These are phyloP conservation scores for Fragaria iinumae DNA, from an alignment of 306 rosid genomes.

Conservation along the genomic window DNA sequence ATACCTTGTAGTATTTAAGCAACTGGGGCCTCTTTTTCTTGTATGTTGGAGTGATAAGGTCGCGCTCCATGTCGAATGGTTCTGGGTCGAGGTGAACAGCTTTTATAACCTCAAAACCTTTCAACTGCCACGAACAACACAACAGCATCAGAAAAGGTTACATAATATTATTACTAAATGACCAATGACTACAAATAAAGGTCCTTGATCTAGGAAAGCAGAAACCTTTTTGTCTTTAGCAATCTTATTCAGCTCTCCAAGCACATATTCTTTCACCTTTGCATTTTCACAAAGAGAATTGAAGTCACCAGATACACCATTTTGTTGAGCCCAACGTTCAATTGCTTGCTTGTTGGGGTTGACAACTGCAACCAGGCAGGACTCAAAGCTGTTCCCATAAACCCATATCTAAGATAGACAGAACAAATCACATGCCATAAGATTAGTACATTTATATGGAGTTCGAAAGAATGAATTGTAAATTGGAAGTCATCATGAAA, in stretches of 20 bases:
- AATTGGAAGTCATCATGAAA: conserved; percentile 12
- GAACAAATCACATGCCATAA: conserved; percentile 9
- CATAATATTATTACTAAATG: background rate
- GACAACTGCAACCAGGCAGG: conserved; percentile 81
- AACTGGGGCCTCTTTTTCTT: conserved; percentile 96
- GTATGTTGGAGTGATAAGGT: conserved; percentile 88
- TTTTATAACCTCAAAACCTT: conserved; percentile 78
- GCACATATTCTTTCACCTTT: conserved; percentile 59
- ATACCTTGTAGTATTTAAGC: conserved; percentile 82
- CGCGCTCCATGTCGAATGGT: conserved; percentile 93
- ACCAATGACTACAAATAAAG: conserved; percentile 3
- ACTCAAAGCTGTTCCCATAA: conserved; percentile 93
- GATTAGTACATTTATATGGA: background rate
- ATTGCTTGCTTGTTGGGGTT: conserved; percentile 66
- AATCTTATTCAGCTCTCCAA: conserved; percentile 65
- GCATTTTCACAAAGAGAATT: conserved; percentile 63
- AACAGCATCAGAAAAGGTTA: conserved; percentile 24
- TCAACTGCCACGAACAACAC: conserved; percentile 59
- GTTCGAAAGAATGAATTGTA: background rate
- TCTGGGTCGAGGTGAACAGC: conserved; percentile 82
- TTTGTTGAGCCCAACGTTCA: conserved; percentile 77
- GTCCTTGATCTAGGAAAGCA: conserved; percentile 8
- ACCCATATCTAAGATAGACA: conserved; percentile 74
- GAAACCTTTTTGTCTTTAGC: conserved; percentile 83
- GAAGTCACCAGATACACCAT: conserved; percentile 67